Evolutionary conservation across 164 flowering plant species (phyloP), one percentile per base, ranked within the genome.

Genomic region (Stephania cephalantha): DNA sequence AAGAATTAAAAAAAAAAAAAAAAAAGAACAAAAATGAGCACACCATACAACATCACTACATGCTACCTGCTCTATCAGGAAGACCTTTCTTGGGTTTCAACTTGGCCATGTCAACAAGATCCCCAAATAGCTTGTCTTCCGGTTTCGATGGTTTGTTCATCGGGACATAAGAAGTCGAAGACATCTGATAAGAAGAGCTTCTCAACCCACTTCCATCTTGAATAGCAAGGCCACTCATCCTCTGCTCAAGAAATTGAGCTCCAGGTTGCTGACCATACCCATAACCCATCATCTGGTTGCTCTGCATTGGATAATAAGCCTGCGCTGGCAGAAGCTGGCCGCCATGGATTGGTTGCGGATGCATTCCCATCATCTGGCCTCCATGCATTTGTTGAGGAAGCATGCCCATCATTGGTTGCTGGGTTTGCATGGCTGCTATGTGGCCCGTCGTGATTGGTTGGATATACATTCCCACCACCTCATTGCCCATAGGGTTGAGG

Each of bases 111-210:
- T 87, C 87, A 20, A 95, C 98, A 17, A 95, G 95, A 78, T 95
- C 99, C 17, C 98, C 99, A 81, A 95, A 95, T 48, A 95, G 81
- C 85, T 90, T 95, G 74, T 95, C 98, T 84, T 92, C 97, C 52
- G 95, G 91, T 79, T 88, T 95, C 42, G 87, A 68, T 45, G 92
- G 91, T 85, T 80, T 91, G 50, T 67, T 84, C 7, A 92, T 83
- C 3, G 91, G 88, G 58, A 83, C 72, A 64, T 84, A 89, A 0
- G 88, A 82, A 17, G 90, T 75, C 30, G 85, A 50, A 9, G 90
- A 52, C 46, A 66, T 83, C 71, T 83, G 82, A 65, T 84, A 76
- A 5, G 86, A 81, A 22, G 88, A 69, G 76, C 75, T 85, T 72
- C 81, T 85, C 82, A 80, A 69, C 68, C 82, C 77, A 44, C 80